These are phyloP conservation scores for Penicillium argentinense DNA, from an alignment of 495 filamentous ascomycete species.

Conservation along the genomic window DNA sequence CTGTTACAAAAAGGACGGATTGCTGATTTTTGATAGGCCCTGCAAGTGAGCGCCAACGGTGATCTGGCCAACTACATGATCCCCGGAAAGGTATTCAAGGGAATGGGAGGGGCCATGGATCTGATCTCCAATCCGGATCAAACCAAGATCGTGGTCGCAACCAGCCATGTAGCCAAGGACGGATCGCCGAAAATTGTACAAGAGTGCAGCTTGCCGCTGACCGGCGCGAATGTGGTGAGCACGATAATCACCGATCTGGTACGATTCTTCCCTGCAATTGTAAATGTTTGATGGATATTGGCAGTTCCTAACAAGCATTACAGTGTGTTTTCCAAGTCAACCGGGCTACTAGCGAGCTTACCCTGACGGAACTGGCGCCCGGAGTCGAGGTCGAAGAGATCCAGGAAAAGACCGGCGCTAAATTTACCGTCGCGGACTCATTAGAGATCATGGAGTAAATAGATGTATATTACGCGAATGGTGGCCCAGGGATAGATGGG, in stretches of 20 bases:
- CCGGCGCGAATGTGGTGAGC: slow-evolving; percentile 79
- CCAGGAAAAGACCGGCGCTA: slow-evolving; percentile 78
- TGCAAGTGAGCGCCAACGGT: slow-evolving; percentile 81
- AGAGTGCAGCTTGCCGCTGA: slow-evolving; percentile 82
- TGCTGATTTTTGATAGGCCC: slow-evolving; percentile 49
- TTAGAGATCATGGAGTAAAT: slow-evolving; percentile 73
- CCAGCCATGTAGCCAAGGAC: slow-evolving; percentile 89
- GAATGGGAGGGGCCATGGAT: slow-evolving; percentile 96
- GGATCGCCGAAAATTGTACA: slow-evolving; percentile 85
- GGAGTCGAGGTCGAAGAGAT: slow-evolving; percentile 86
- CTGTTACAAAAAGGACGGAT: not conserved
- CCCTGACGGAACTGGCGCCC: slow-evolving; percentile 78
- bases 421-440: slow-evolving; percentile 69
- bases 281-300: too few relatives aligned
- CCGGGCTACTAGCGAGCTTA: slow-evolving; percentile 68
- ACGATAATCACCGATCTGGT: slow-evolving; percentile 91
- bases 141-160: slow-evolving; percentile 91
- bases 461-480: not conserved
- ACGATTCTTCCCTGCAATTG: slow-evolving; percentile 31
- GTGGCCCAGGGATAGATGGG: too few relatives aligned
- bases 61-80: slow-evolving; percentile 93
- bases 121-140: slow-evolving; percentile 78
- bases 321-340: slow-evolving; percentile 85
- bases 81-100: slow-evolving; percentile 87
- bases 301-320: not conserved